Conservation (phyloP, 805 yeast genomes). For the Yarrowia bubula region DNA sequence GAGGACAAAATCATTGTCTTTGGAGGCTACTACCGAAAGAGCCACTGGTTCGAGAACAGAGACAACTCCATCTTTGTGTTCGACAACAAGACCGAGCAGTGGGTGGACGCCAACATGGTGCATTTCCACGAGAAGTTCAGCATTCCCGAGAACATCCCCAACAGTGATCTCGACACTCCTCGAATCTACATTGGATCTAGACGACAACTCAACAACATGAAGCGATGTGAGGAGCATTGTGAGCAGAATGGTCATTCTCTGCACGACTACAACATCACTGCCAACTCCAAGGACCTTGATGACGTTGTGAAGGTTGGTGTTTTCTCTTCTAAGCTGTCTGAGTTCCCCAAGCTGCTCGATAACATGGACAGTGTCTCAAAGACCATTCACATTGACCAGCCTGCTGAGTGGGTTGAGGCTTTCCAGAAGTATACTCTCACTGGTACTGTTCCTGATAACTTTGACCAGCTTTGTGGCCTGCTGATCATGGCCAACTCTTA, state of each 20-base stretch:
- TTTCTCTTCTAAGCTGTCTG: slow-evolving; percentile 10
- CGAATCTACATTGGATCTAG: slow-evolving; percentile 24
- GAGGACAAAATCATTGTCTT: slow-evolving; percentile 25
- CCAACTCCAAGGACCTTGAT: not conserved
- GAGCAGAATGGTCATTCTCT: not conserved
- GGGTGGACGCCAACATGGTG: slow-evolving; percentile 23
- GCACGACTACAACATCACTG: slow-evolving; percentile 7
- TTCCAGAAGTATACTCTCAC: slow-evolving; percentile 8
- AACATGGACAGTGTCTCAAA: slow-evolving; percentile 1
- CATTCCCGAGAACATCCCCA: slow-evolving; percentile 11
- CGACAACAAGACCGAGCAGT: slow-evolving; percentile 24
- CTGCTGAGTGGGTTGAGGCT: slow-evolving; percentile 15
- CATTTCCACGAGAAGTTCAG: slow-evolving; percentile 22
- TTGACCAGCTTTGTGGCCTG: slow-evolving; percentile 8
- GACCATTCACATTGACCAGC: slow-evolving; percentile 24
- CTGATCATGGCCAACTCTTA: slow-evolving; percentile 20
- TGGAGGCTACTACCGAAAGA: slow-evolving; percentile 25
- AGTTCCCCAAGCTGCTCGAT: slow-evolving; percentile 9
- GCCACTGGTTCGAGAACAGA: slow-evolving; percentile 21
- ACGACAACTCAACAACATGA: slow-evolving; percentile 22
- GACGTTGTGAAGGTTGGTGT: slow-evolving; percentile 5
- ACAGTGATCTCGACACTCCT: slow-evolving; percentile 11
- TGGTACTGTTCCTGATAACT: not conserved
- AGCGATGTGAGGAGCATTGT: slow-evolving; percentile 13
- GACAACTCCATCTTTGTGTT: slow-evolving; percentile 25